These are phyloP conservation scores for Erucastrum elatum DNA, from an alignment of 345 rosid genomes.

Conservation along the genomic window DNA sequence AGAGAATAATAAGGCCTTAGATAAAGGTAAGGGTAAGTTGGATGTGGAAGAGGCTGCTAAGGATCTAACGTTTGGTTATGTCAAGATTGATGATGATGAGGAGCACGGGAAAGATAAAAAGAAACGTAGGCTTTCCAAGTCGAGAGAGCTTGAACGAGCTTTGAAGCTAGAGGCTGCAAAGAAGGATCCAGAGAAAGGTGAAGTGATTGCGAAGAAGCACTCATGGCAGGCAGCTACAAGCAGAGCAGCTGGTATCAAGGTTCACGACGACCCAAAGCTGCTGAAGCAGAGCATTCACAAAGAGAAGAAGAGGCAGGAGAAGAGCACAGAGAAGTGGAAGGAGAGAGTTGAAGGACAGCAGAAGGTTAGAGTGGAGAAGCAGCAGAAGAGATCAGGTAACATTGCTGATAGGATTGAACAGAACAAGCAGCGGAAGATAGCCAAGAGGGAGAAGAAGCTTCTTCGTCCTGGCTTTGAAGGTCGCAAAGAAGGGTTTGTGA, in stretches of 20 bases:
- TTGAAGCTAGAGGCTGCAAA: constrained; percentile 59
- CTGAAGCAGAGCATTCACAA: constrained; percentile 76
- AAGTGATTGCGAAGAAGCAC: constrained; percentile 53
- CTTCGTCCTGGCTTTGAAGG: constrained; percentile 91
- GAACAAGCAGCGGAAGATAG: constrained; percentile 71
- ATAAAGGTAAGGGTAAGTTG: constrained; percentile 50
- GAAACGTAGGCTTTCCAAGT: constrained; percentile 63
- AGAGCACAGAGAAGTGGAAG: constrained; percentile 84
- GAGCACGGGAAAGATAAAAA: constrained; percentile 54
- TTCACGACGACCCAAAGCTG: constrained; percentile 79
- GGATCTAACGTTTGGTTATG: constrained; percentile 68
- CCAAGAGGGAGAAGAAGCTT: constrained; percentile 88
- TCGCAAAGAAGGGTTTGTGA: constrained; percentile 54
- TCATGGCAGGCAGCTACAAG: constrained; percentile 74
- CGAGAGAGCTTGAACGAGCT: constrained; percentile 68
- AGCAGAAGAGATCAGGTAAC: constrained; percentile 71
- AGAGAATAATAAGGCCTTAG: constrained; percentile 34
- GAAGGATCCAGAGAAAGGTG: constrained; percentile 81
- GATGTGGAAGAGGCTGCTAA: constrained; percentile 72
- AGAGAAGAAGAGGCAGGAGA: constrained; percentile 67
- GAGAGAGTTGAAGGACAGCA: constrained; percentile 65
- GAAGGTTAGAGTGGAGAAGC: constrained; percentile 69
- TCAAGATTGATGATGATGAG: constrained; percentile 67
- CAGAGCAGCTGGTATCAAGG: constrained; percentile 80
- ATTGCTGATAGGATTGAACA: constrained; percentile 65